phyloP scores from a whole-genome alignment of 2,329 filamentous ascomycete species.

The Ophiocordyceps australis region DNA sequence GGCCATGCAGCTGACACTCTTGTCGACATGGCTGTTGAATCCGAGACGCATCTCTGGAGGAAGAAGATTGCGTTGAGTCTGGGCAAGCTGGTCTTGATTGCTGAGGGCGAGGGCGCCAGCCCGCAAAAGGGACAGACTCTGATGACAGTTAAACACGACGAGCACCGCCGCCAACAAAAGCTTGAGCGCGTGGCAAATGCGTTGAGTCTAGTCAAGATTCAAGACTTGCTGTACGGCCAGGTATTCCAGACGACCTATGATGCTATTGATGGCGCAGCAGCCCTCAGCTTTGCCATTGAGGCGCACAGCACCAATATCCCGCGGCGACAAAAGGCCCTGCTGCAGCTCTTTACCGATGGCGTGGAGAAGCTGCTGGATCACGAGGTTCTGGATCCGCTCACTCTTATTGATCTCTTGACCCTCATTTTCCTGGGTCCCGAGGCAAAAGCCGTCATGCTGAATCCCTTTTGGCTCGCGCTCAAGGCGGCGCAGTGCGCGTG shows the following conservation, averaged over 20 bases:
- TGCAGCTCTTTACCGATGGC: constrained; percentile 50
- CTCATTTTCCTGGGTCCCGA: constrained; percentile 37
- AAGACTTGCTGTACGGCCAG: constrained; percentile 58
- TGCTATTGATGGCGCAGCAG: constrained; percentile 66
- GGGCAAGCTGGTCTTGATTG: constrained; percentile 63
- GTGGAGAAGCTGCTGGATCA: constrained; percentile 55
- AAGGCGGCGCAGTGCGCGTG: constrained; percentile 36
- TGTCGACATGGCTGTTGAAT: constrained; percentile 46
- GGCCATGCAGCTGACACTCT: constrained; percentile 55
- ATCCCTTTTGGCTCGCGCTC: constrained; percentile 62
- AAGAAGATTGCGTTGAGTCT: constrained; percentile 87
- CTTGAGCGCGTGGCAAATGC: constrained; percentile 40
- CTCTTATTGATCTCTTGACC: constrained; percentile 61
- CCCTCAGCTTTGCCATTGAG: constrained; percentile 57
- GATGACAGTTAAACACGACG: constrained; percentile 19
- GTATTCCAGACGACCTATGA: constrained; percentile 48
- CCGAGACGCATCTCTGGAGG: constrained; percentile 72
- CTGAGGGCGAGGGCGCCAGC: constrained; percentile 26
- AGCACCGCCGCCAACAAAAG: constrained; percentile 19
- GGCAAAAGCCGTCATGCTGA: constrained; percentile 31
- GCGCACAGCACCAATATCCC: constrained; percentile 38
- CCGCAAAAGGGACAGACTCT: constrained; percentile 8
- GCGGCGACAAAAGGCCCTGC: constrained; percentile 45
- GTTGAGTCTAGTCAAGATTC: constrained; percentile 56
- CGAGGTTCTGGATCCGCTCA: constrained; percentile 47